These are phyloP conservation scores for Cryphonectria radicalis DNA, from an alignment of 2,329 filamentous ascomycete genomes.

Conservation along the genomic window DNA sequence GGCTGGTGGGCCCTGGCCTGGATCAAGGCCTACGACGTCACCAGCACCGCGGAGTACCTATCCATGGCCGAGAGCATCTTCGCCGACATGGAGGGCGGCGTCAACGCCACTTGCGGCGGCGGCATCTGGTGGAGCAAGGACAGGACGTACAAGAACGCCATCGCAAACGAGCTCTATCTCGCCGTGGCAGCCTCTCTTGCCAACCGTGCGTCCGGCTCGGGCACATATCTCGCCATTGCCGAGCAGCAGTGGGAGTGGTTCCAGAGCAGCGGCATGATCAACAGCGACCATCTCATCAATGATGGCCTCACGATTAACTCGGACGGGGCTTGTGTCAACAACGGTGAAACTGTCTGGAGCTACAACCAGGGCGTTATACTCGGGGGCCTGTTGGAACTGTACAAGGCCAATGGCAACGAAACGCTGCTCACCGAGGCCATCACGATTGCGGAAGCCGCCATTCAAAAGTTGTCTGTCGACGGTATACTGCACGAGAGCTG, in stretches of 20 bases:
- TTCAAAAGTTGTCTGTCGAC: constrained; percentile 46
- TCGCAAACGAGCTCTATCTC: constrained; percentile 62
- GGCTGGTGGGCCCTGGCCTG: constrained; percentile 66
- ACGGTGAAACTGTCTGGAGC: constrained; percentile 51
- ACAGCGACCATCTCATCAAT: constrained; percentile 52
- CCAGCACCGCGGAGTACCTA: constrained; percentile 51
- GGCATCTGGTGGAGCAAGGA: constrained; percentile 64
- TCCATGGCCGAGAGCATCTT: constrained; percentile 57
- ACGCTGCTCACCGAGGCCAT: constrained; percentile 47
- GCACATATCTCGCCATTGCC: constrained; percentile 52
- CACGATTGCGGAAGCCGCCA: constrained; percentile 57
- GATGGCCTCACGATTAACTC: constrained; percentile 53
- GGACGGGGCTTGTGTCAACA: constrained; percentile 52
- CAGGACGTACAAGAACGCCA: constrained; percentile 54
- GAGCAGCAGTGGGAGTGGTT: constrained; percentile 58
- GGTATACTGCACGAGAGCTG: constrained; percentile 59
- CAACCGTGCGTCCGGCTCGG: constrained; percentile 46
- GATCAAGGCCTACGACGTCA: constrained; percentile 59
- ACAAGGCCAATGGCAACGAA: constrained; percentile 47
- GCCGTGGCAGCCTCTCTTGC: constrained; percentile 57
- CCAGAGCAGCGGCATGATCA: constrained; percentile 53
- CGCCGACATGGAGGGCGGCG: constrained; percentile 56
- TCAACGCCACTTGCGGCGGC: constrained; percentile 52
- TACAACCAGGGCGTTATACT: constrained; percentile 63
- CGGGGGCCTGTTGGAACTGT: constrained; percentile 56